These are phyloP conservation scores for Candida wancherniae DNA, from an alignment of 805 yeast species.

Conservation along the genomic window DNA sequence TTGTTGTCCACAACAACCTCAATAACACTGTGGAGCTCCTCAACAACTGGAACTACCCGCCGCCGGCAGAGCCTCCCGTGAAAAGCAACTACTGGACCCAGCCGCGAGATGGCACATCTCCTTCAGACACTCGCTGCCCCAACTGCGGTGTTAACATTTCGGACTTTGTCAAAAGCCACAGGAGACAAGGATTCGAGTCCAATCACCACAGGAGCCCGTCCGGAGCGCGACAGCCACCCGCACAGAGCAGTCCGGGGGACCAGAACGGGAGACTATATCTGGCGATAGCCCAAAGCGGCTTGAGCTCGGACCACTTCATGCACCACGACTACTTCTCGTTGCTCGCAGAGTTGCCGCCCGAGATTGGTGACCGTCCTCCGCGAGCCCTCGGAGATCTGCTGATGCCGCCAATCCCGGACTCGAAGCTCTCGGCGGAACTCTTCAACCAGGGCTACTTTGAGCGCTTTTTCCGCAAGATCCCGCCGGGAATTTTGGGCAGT, in stretches of 20 bases:
- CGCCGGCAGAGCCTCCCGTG: no score
- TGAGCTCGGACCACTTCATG: slow-evolving; percentile 21
- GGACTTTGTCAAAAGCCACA: slow-evolving; percentile 7
- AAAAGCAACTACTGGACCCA: slow-evolving; percentile 1
- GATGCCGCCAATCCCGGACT: background rate
- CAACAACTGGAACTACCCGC: no score
- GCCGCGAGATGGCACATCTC: slow-evolving; percentile 1
- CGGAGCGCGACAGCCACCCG: no score
- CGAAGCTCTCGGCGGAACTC: slow-evolving; percentile 21
- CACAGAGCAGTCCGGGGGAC: no score
- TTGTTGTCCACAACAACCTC: slow-evolving; percentile 32
- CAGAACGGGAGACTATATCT: no score
- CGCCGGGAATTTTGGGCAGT: slow-evolving; percentile 55
- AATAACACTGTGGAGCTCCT: slow-evolving; percentile 24
- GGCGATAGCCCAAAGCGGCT: no score
- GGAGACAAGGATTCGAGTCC: no score
- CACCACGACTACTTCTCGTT: slow-evolving; percentile 36
- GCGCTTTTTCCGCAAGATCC: slow-evolving; percentile 60
- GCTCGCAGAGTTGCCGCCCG: slow-evolving; percentile 24
- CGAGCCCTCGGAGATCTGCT: background rate
- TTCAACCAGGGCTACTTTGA: slow-evolving; percentile 81
- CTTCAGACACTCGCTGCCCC: slow-evolving; percentile 6
- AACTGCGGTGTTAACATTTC: slow-evolving; percentile 11
- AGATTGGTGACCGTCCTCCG: background rate
- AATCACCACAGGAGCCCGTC: no score